Conservation (phyloP, 495 filamentous ascomycete genomes). For the Parathielavia appendiculata region DNA sequence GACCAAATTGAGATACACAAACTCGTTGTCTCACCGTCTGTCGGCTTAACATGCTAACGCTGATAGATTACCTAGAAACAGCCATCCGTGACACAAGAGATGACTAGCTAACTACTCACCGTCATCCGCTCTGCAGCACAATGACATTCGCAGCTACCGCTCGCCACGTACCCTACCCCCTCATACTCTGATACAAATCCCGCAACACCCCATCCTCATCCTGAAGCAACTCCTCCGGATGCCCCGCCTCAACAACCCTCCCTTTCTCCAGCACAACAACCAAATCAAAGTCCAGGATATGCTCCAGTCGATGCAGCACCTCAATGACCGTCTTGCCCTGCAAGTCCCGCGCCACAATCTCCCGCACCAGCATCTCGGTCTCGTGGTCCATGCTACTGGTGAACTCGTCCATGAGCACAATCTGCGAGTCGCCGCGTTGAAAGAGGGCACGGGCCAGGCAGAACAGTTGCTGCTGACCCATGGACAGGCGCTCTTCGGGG, state of each 20-base stretch:
- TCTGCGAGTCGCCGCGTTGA: slow-evolving; percentile 1
- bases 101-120: too few species aligned
- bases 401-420: slow-evolving; percentile 14
- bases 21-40: too few species aligned
- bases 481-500: slow-evolving; percentile 5
- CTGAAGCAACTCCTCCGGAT: slow-evolving; percentile 13
- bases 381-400: slow-evolving; percentile 13
- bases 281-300: slow-evolving; percentile 11
- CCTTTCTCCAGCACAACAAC: slow-evolving; percentile 9
- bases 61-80: too few species aligned
- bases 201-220: slow-evolving; percentile 11
- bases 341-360: slow-evolving; percentile 6
- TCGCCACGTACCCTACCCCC: too few species aligned
- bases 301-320: slow-evolving; percentile 10
- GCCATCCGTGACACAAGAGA: too few species aligned
- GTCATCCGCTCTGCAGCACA: too few species aligned
- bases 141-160: too few species aligned
- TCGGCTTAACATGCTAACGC: too few species aligned
- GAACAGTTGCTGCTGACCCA: slow-evolving; percentile 12
- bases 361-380: slow-evolving; percentile 11
- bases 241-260: slow-evolving; percentile 5
- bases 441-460: slow-evolving; percentile 8
- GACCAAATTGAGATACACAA: too few species aligned
- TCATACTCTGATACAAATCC: slow-evolving; percentile 16
- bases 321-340: slow-evolving; percentile 2